Evolutionary conservation across 192 early-diverging fungal genomes (phyloP), one percentile per base, ranked within the genome.

Genomic region (Mortierella claussenii): DNA sequence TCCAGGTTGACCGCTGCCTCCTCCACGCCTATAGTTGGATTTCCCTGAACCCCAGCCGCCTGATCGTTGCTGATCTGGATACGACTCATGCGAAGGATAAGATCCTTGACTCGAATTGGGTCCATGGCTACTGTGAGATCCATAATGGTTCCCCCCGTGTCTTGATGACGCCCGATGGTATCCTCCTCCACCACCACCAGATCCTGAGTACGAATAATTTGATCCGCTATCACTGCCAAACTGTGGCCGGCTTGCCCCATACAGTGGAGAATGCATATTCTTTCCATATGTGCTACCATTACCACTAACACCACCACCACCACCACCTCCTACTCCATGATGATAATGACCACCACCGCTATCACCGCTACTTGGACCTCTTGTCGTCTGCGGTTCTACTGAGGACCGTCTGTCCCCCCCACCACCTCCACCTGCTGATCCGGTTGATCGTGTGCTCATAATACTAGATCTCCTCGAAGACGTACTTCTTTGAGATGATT

Each of bases 381-480:
- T n/a, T n/a, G n/a, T n/a, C 28, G 58, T 49, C 23, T 45, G 51
- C 1, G 61, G n/a, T n/a, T n/a, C n/a, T n/a, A n/a, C n/a, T n/a
- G 49, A 12, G 8, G 73, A 76, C 20, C 54, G 4, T 7, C 73
- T 54, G 17, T 65, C 30, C 6, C 67, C 73, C 6, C 73, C 50
- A 18, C 73, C 30, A 9, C 67, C 73, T 21, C 58, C 59, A 34
- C 58, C 34, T 51, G 34, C 37, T 0, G 73, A 74, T 0, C 62
- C 56, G 1, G 55, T 49, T 17, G 73, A 76, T 6, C 61, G 30
- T 1, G 64, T 56, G 32, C 73, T 76, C 52, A 76, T 54, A 23
- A 76, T 43, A 28, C 73, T 76, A 2, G 73, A 76, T 7, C 73
- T 50, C 15, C 73, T 42, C 2, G 73, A 67, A 3, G 73, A 76